A percentile compares a stretch with the other conserved stretches of the same genome.
phyloP scores from a whole-genome alignment of 2,329 filamentous ascomycete species.

The Aspergillus terreus region DNA sequence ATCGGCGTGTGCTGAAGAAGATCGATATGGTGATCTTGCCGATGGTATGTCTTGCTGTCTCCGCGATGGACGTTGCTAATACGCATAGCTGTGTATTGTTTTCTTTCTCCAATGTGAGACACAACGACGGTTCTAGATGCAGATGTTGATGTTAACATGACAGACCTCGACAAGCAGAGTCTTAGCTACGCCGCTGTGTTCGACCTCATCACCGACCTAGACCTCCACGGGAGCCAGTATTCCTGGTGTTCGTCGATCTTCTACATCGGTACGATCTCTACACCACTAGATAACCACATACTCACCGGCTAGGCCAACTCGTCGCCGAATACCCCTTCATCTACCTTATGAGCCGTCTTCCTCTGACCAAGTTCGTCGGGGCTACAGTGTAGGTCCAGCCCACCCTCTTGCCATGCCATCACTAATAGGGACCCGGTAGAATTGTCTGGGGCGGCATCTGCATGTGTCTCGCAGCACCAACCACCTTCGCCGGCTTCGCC shows the following conservation, averaged over 20 bases:
- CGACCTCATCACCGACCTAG: conserved; percentile 45
- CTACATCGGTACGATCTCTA: conserved; percentile 26
- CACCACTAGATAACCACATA: background rate
- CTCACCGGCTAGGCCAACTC: conserved; percentile 29
- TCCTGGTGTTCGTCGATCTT: conserved; percentile 42
- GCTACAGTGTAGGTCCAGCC: conserved; percentile 36
- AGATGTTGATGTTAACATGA: background rate
- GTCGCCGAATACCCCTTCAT: conserved; percentile 48
- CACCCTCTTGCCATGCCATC: background rate
- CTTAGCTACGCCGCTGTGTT: conserved; percentile 44
- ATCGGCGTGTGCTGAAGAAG: conserved; percentile 17
- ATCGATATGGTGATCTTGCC: conserved; percentile 22
- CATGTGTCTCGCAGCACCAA: conserved; percentile 44
- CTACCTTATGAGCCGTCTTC: conserved; percentile 49
- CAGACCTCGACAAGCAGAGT: conserved; percentile 44
- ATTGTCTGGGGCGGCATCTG: conserved; percentile 44
- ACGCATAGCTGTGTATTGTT: conserved; percentile 34
- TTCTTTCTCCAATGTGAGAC: conserved; percentile 38
- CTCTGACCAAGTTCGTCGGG: conserved; percentile 47
- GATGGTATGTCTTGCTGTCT: conserved; percentile 8
- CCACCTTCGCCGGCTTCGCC: conserved; percentile 38
- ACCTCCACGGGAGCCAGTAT: conserved; percentile 43
- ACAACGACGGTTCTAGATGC: no score
- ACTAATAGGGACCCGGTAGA: conserved; percentile 9
- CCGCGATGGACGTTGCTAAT: background rate